Evolutionary conservation across 305 asterid genomes (phyloP).

Genomic region (Fraxinus ornus): DNA sequence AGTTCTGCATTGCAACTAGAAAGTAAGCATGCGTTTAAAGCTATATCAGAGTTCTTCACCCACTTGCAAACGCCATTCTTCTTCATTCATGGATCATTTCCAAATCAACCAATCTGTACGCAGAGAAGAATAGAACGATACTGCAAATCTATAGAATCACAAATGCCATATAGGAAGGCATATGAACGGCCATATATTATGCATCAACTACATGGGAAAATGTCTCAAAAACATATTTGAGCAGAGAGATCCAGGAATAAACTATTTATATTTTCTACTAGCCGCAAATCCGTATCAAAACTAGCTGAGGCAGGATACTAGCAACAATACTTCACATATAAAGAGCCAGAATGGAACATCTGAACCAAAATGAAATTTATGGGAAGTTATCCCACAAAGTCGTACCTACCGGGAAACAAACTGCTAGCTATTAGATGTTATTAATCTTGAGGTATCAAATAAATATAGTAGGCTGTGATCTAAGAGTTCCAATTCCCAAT

Average conservation of each 20-base stretch:
- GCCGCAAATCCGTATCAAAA: neutral
- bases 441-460: neutral
- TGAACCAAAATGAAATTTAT: neutral
- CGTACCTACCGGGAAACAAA: neutral
- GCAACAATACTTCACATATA: neutral
- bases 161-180: slow-evolving; percentile 32
- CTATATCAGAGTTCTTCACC: slow-evolving; percentile 34
- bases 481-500: neutral
- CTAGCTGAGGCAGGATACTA: neutral
- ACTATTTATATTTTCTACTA: neutral
- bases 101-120: slow-evolving; percentile 21
- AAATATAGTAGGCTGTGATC: neutral
- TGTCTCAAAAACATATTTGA: slow-evolving; percentile 6
- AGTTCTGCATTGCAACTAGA: slow-evolving; percentile 28
- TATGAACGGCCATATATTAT: slow-evolving; percentile 8
- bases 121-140: slow-evolving; percentile 21
- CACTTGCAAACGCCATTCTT: slow-evolving; percentile 40
- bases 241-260: slow-evolving; percentile 3
- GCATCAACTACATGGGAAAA: slow-evolving; percentile 13
- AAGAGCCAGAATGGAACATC: neutral
- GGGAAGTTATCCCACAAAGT: neutral
- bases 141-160: slow-evolving; percentile 48
- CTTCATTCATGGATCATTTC: slow-evolving; percentile 38
- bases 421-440: neutral
- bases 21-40: slow-evolving; percentile 30